Evolutionary conservation across 148 eudicot genomes (phyloP).

Genomic region (Amaranthus palmeri): DNA sequence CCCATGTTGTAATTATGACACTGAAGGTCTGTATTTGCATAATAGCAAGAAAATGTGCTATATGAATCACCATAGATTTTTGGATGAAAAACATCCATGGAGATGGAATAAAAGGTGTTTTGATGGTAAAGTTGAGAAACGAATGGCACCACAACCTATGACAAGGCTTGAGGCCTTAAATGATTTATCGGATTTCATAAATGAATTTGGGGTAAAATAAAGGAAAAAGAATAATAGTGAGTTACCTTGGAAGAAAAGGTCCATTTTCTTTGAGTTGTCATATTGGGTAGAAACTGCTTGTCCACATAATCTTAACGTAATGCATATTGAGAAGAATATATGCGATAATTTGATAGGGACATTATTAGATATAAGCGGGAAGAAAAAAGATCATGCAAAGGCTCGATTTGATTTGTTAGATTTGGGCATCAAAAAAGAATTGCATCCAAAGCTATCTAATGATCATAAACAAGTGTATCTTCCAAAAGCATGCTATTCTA

Average conservation of each 20-base stretch:
- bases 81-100: neutral
- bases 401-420: constrained; percentile 15
- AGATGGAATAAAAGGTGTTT: neutral
- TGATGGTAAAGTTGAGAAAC: constrained; percentile 2
- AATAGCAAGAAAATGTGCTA: constrained; percentile 13
- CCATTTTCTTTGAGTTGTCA: neutral
- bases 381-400: constrained; percentile 16
- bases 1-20: neutral
- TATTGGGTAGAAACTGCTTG: neutral
- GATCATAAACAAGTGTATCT: constrained; percentile 1
- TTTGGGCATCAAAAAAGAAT: neutral
- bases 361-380: constrained; percentile 1
- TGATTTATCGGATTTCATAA: neutral
- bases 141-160: neutral
- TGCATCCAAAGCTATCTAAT: neutral
- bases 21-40: neutral
- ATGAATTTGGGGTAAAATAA: neutral
- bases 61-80: constrained; percentile 2
- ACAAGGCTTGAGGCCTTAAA: neutral
- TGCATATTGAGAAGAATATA: constrained; percentile 13
- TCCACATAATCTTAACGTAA: constrained; percentile 7
- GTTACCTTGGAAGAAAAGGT: constrained; percentile 2
- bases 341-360: constrained; percentile 6
- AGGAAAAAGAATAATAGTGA: neutral
- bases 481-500: constrained; percentile 7